Conservation (phyloP, 257 asterid species). For the Agastache rugosa region DNA sequence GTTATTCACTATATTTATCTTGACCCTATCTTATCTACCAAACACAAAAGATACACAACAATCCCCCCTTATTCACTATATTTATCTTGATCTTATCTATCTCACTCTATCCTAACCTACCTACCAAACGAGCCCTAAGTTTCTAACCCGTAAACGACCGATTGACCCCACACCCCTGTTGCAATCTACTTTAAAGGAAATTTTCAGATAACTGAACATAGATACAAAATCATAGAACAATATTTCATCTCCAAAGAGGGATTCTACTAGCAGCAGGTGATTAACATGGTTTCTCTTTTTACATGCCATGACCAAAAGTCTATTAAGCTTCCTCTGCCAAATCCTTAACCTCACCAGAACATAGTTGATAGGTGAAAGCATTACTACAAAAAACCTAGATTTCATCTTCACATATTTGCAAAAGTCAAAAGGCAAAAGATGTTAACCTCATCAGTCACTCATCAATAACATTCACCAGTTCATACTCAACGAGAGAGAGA, state of each 20-base stretch:
- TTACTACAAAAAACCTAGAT: conserved; percentile 14
- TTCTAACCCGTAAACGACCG: no score
- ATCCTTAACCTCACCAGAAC: conserved; percentile 3
- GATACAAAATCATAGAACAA: neutral
- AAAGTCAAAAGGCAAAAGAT: conserved; percentile 13
- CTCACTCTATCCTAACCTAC: no score
- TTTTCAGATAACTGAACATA: neutral
- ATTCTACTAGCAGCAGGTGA: neutral
- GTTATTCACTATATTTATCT: no score
- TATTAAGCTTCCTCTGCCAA: conserved; percentile 32
- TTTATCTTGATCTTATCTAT: no score
- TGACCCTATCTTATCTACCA: no score
- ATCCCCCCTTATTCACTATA: no score
- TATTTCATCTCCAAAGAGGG: neutral
- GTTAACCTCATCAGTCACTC: conserved; percentile 7
- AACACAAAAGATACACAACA: no score
- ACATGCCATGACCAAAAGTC: conserved; percentile 28
- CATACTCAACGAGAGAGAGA: conserved; percentile 69
- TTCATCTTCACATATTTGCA: conserved; percentile 34
- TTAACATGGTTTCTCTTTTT: conserved; percentile 27
- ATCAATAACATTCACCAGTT: conserved; percentile 59
- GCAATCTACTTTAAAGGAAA: neutral
- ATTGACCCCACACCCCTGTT: no score
- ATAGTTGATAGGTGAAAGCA: conserved; percentile 33
- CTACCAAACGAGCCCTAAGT: no score